Evolutionary conservation across 2,329 filamentous ascomycete species (phyloP).

Genomic region (Phyllosticta citrichinensis): DNA sequence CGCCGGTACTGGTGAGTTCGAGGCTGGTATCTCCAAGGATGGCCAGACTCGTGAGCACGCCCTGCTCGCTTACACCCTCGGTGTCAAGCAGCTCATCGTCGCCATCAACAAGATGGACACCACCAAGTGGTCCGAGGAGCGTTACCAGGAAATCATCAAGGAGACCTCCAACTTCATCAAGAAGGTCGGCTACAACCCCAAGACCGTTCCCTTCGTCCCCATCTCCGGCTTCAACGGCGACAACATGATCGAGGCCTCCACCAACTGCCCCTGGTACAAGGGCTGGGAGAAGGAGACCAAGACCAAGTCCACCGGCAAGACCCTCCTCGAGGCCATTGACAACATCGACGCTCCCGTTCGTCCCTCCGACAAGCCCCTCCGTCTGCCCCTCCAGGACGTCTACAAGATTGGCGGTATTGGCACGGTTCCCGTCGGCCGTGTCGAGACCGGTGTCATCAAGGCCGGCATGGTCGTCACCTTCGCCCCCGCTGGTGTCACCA

Average conservation of each 20-base stretch:
- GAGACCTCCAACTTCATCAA: conserved; percentile 99
- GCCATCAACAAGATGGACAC: conserved; percentile 99
- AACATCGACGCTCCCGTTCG: conserved; percentile 85
- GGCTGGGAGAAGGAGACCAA: conserved; percentile 99
- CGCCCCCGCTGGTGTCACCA: conserved; percentile 96
- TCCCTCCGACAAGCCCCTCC: conserved; percentile 98
- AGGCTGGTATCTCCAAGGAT: conserved; percentile 99
- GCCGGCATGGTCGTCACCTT: conserved; percentile 91
- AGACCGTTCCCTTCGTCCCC: conserved; percentile 94
- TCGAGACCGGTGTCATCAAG: conserved; percentile 92
- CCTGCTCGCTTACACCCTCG: conserved; percentile 98
- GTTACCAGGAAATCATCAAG: conserved; percentile 99
- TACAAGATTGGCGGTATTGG: conserved; percentile 99
- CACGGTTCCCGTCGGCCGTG: conserved; percentile 99
- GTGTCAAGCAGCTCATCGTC: conserved; percentile 99
- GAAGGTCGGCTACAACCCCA: conserved; percentile 99
- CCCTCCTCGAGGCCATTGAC: conserved; percentile 98
- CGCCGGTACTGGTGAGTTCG: conserved; percentile 99
- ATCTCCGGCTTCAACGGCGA: conserved; percentile 99
- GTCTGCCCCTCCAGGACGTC: conserved; percentile 99
- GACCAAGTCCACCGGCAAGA: conserved; percentile 84
- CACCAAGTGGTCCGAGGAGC: conserved; percentile 92
- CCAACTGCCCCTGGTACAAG: conserved; percentile 99
- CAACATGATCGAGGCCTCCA: conserved; percentile 90
- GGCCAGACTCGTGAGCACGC: conserved; percentile 99